phyloP scores from a whole-genome alignment of 768 basidiomycete species.

The Termitomyces sp. region DNA sequence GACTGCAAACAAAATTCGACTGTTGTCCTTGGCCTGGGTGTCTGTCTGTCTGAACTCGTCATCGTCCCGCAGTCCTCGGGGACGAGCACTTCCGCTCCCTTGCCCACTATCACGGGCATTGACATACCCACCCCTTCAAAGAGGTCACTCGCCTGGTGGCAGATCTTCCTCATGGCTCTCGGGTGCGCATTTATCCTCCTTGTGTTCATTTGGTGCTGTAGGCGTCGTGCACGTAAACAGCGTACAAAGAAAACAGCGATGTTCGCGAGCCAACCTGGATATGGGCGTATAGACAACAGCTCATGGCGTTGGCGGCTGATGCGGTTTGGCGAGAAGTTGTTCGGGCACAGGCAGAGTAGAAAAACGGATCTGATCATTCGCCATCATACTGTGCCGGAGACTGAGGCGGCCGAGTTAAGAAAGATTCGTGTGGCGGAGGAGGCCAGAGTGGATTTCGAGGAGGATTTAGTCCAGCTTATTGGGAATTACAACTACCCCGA shows the following conservation, averaged over 20 bases:
- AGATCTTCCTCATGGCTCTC: constrained; percentile 78
- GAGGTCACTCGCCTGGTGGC: constrained; percentile 65
- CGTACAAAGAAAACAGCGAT: constrained; percentile 58
- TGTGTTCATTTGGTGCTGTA: constrained; percentile 58
- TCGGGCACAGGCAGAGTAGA: constrained; percentile 36
- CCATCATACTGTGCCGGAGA: constrained; percentile 4
- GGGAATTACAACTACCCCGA: constrained; percentile 14
- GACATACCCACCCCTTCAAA: constrained; percentile 37
- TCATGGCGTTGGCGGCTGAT: constrained; percentile 54
- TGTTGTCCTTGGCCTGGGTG: constrained; percentile 64
- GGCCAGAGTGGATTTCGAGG: constrained; percentile 14
- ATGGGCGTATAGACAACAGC: constrained; percentile 26
- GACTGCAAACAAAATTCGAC: constrained; percentile 50
- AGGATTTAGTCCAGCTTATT: constrained; percentile 22
- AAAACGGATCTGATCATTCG: constrained; percentile 5
- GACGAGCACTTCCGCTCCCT: constrained; percentile 37
- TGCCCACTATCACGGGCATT: constrained; percentile 55
- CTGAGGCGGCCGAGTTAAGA: constrained; percentile 12
- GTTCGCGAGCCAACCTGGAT: constrained; percentile 43
- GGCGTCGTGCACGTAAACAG: constrained; percentile 61
- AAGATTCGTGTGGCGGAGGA: constrained; percentile 17
- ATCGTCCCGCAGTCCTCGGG: constrained; percentile 40
- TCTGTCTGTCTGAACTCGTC: constrained; percentile 75
- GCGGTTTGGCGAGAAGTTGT: constrained; percentile 55
- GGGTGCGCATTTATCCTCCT: constrained; percentile 79